These are phyloP conservation scores for Macrolepiota albuminosa DNA, from an alignment of 768 basidiomycete species.

Conservation along the genomic window DNA sequence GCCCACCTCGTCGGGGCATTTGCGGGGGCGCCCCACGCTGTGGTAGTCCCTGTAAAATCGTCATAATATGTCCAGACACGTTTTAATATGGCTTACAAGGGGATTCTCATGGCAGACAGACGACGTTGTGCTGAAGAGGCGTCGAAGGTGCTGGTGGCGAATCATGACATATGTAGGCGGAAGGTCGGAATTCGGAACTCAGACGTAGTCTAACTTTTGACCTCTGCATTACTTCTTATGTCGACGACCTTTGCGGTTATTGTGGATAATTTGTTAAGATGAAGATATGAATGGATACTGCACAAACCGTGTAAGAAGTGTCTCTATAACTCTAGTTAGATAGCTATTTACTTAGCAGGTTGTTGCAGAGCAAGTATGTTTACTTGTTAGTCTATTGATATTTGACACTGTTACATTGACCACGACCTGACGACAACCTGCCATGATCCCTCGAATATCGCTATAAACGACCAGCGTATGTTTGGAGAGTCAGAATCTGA, in stretches of 20 bases:
- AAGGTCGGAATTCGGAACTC: not conserved
- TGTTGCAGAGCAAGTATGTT: too few species aligned
- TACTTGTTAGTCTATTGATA: not conserved
- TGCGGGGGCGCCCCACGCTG: slow-evolving; percentile 40
- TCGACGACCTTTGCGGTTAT: too few species aligned
- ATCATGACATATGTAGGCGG: not conserved
- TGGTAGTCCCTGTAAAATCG: slow-evolving; percentile 23
- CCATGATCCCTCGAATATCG: slow-evolving; percentile 30
- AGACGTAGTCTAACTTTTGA: too few species aligned
- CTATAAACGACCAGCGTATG: slow-evolving; percentile 37
- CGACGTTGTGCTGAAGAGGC: not conserved
- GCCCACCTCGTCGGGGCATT: slow-evolving; percentile 55
- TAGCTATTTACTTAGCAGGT: too few species aligned
- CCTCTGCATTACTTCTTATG: too few species aligned
- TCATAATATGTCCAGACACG: not conserved
- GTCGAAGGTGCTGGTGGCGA: not conserved
- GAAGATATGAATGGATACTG: too few species aligned
- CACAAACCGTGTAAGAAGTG: too few species aligned
- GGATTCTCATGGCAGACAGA: slow-evolving; percentile 16
- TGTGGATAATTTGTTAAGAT: too few species aligned
- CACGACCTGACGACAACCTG: not conserved
- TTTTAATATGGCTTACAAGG: slow-evolving; percentile 6
- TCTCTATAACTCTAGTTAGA: too few species aligned
- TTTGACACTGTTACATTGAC: not conserved
- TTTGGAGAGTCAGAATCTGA: slow-evolving; percentile 82